phyloP scores from a whole-genome alignment of 306 rosid genomes.

The Comarum palustre region DNA sequence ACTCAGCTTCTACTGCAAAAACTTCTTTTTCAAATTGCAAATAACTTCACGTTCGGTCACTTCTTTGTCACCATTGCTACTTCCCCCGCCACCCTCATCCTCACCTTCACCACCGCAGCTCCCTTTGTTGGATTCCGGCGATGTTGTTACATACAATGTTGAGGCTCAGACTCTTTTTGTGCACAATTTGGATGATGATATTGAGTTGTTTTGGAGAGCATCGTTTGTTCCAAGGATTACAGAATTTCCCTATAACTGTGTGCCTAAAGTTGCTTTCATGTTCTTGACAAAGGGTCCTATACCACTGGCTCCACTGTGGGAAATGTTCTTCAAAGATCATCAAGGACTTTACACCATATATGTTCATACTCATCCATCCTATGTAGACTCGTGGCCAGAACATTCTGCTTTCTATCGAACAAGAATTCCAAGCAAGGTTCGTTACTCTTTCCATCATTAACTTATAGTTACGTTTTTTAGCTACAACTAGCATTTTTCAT shows the following conservation, averaged over 20 bases:
- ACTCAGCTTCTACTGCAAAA: slow-evolving; percentile 30
- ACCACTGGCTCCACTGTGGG: slow-evolving; percentile 52
- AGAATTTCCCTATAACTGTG: slow-evolving; percentile 22
- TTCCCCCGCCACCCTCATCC: slow-evolving; percentile 8
- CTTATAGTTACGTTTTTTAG: no score
- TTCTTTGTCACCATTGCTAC: background rate
- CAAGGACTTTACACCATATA: slow-evolving; percentile 42
- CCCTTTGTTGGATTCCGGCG: background rate
- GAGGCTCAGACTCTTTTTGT: slow-evolving; percentile 22
- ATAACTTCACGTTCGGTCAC: background rate
- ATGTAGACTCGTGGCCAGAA: slow-evolving; percentile 29
- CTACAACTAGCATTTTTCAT: no score
- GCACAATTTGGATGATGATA: slow-evolving; percentile 39
- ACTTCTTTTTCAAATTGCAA: slow-evolving; percentile 18
- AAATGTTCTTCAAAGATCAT: slow-evolving; percentile 53
- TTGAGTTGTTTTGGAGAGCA: slow-evolving; percentile 41
- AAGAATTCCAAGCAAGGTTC: slow-evolving; percentile 56
- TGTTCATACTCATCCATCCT: slow-evolving; percentile 49
- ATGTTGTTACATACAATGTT: background rate
- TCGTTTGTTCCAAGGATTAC: slow-evolving; percentile 31
- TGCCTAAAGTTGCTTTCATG: slow-evolving; percentile 62
- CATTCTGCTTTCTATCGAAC: slow-evolving; percentile 45
- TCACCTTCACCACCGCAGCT: background rate
- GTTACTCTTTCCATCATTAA: background rate
- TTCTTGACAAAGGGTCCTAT: slow-evolving; percentile 51